These are phyloP conservation scores for Claviceps arundinis DNA, from an alignment of 2,329 filamentous ascomycete species.

Conservation along the genomic window DNA sequence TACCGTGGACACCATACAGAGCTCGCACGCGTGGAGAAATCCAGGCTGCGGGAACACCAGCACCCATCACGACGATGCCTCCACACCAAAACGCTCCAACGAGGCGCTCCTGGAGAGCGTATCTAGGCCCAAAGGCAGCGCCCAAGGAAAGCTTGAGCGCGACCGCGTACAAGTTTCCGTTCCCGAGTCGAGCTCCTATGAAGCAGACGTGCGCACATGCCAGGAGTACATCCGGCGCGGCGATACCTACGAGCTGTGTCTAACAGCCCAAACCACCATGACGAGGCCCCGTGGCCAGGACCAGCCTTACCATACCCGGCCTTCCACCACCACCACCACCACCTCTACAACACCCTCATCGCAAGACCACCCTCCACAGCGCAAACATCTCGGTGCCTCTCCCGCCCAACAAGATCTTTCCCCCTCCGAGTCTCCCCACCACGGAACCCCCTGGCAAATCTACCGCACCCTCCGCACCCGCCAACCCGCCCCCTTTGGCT, in stretches of 20 bases:
- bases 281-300: slow-evolving; percentile 29
- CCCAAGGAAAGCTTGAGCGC: background rate
- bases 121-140: background rate
- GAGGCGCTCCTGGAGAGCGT: slow-evolving; percentile 8
- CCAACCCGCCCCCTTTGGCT: slow-evolving; percentile 77
- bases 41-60: slow-evolving; percentile 1
- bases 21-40: slow-evolving; percentile 20
- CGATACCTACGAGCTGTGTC: slow-evolving; percentile 74
- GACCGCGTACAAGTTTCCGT: slow-evolving; percentile 18
- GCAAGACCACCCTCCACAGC: background rate
- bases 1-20: slow-evolving; percentile 17
- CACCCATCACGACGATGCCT: background rate
- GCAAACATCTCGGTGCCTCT: background rate
- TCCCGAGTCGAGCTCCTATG: slow-evolving; percentile 41
- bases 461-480: slow-evolving; percentile 56
- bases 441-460: slow-evolving; percentile 47
- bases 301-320: slow-evolving; percentile 20
- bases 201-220: slow-evolving; percentile 52
- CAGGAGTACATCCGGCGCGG: slow-evolving; percentile 61
- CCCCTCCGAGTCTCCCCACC: background rate
- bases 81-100: slow-evolving; percentile 6
- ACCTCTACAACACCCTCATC: background rate
- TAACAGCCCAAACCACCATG: slow-evolving; percentile 63
- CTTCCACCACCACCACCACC: background rate
- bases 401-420: no score